Conservation (phyloP, 306 rosid genomes). For the Vigna angularis region DNA sequence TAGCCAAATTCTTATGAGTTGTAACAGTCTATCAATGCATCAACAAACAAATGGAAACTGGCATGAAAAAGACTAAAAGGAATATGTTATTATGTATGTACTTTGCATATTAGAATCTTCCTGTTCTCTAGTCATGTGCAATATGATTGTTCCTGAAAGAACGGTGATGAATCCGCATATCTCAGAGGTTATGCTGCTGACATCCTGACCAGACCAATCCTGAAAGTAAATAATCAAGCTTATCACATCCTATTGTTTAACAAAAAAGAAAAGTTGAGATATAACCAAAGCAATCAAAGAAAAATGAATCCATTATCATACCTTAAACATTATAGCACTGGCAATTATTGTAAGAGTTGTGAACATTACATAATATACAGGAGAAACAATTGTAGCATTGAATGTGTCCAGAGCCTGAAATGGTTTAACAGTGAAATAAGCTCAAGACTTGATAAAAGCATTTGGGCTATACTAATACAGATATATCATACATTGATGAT, state of each 20-base stretch:
- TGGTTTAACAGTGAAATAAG: conserved; percentile 20
- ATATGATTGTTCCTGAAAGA: conserved; percentile 87
- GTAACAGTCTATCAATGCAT: conserved; percentile 27
- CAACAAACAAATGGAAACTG: conserved; percentile 28
- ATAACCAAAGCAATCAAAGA: conserved; percentile 28
- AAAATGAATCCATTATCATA: conserved; percentile 39
- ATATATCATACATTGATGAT: conserved; percentile 13
- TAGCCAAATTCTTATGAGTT: conserved; percentile 8
- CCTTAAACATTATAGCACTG: conserved; percentile 94
- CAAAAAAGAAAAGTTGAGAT: conserved; percentile 22
- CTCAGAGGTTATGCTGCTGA: conserved; percentile 83
- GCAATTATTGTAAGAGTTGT: conserved; percentile 90
- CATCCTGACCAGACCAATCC: conserved; percentile 96
- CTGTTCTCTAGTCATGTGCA: conserved; percentile 82
- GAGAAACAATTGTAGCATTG: conserved; percentile 83
- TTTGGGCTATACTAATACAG: not conserved
- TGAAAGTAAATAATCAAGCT: conserved; percentile 45
- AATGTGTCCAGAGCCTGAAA: conserved; percentile 93
- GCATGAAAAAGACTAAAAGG: conserved; percentile 31
- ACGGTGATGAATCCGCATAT: conserved; percentile 93
- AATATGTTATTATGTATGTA: conserved; percentile 41
- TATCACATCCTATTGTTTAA: conserved; percentile 6
- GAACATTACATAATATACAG: conserved; percentile 93
- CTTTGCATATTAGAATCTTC: conserved; percentile 75
- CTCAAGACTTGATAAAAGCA: conserved; percentile 21